Evolutionary conservation across 2,329 filamentous ascomycete genomes (phyloP).

Genomic region (Calonectria fujianensis): DNA sequence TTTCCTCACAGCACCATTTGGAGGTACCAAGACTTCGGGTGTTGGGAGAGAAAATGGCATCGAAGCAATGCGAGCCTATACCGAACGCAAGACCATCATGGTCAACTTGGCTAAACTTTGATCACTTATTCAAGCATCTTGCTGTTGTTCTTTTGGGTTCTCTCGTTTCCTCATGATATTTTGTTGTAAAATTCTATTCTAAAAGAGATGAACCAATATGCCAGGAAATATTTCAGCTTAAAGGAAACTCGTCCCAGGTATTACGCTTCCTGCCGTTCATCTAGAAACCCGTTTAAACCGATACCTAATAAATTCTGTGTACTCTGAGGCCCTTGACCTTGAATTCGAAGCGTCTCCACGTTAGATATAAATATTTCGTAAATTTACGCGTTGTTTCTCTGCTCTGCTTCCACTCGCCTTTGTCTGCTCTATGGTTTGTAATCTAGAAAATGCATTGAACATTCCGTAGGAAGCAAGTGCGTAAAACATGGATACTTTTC

Average conservation of each 20-base stretch:
- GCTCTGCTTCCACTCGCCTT: neutral
- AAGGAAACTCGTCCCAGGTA: neutral
- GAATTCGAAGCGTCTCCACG: neutral
- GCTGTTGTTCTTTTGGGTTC: neutral
- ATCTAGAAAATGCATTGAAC: neutral
- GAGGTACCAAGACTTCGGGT: conserved; percentile 70
- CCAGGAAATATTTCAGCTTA: neutral
- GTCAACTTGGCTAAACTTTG: conserved; percentile 60
- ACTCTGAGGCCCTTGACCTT: neutral
- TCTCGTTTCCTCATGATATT: neutral
- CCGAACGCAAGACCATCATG: conserved; percentile 71
- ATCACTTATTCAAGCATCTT: neutral
- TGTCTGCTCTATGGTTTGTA: neutral
- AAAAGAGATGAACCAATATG: neutral
- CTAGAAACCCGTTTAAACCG: neutral
- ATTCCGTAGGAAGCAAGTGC: neutral
- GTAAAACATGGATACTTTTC: neutral
- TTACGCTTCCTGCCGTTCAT: neutral
- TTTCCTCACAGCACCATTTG: conserved; percentile 67
- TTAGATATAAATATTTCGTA: neutral
- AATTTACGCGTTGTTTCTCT: neutral
- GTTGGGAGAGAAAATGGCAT: conserved; percentile 69
- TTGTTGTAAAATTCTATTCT: neutral
- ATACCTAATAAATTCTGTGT: neutral
- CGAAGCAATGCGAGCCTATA: conserved; percentile 67